phyloP scores from a whole-genome alignment of 371 early-diverging fungal species.

The Haplosporangium sp. region DNA sequence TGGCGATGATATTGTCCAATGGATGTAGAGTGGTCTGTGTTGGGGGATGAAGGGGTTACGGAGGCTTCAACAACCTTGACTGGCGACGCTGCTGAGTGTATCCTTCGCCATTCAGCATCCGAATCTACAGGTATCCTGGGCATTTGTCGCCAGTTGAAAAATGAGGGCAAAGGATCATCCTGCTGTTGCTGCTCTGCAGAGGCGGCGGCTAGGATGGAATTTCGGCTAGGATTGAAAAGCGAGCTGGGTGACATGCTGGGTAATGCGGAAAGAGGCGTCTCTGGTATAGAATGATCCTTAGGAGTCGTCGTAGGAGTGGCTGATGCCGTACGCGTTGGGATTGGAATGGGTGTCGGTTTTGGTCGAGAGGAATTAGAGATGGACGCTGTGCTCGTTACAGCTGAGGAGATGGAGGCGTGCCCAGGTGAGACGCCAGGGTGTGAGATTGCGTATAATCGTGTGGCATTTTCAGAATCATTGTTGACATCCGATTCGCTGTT shows the following conservation, averaged over 20 bases:
- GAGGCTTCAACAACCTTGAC: slow-evolving; percentile 11
- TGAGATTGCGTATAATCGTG: too few relatives aligned
- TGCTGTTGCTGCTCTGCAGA: slow-evolving; percentile 15
- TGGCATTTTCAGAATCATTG: too few relatives aligned
- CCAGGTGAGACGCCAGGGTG: too few relatives aligned
- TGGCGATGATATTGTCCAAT: background rate
- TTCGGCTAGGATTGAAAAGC: slow-evolving; percentile 22
- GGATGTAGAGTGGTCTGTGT: background rate
- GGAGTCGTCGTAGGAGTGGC: background rate
- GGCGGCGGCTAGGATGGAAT: slow-evolving; percentile 6
- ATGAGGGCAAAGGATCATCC: slow-evolving; percentile 12
- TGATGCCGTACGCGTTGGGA: background rate
- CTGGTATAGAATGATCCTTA: background rate
- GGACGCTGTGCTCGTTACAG: too few relatives aligned
- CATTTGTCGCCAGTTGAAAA: slow-evolving; percentile 22
- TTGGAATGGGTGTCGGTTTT: slow-evolving; percentile 5
- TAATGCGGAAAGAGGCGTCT: background rate
- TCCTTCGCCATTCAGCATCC: background rate
- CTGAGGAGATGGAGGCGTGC: too few relatives aligned
- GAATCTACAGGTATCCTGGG: slow-evolving; percentile 4
- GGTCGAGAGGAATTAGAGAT: background rate
- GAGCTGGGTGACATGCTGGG: slow-evolving; percentile 15
- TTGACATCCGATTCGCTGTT: too few relatives aligned
- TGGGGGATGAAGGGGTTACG: background rate
- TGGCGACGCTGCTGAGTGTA: slow-evolving; percentile 9